These are phyloP conservation scores for Coriaria nepalensis DNA, from an alignment of 306 rosid genomes.

Conservation along the genomic window DNA sequence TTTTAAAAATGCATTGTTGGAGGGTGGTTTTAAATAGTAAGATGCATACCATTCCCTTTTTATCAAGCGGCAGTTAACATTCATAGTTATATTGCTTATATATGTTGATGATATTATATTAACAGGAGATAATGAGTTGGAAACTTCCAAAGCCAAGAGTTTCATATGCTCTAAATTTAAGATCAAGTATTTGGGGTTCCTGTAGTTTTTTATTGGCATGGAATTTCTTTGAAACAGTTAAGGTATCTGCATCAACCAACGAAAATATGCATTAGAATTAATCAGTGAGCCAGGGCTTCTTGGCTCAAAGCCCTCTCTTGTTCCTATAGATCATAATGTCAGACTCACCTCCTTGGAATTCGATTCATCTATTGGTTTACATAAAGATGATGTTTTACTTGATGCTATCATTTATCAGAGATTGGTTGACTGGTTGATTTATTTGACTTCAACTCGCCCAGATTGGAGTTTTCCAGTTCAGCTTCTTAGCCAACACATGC, in stretches of 20 bases:
- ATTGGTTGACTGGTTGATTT: conserved; percentile 2
- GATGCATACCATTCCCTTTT: too few relatives aligned
- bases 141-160: too few relatives aligned
- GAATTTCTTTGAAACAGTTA: not conserved
- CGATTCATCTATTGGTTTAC: too few relatives aligned
- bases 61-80: too few relatives aligned
- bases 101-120: too few relatives aligned
- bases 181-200: not conserved
- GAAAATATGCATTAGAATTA: conserved; percentile 4
- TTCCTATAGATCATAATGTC: conserved; percentile 1
- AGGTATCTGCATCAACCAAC: conserved; percentile 6
- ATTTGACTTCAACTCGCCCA: not conserved
- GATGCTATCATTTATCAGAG: not conserved
- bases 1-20: not conserved
- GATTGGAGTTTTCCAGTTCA: not conserved
- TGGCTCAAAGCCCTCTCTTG: not conserved
- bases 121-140: too few relatives aligned
- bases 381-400: not conserved
- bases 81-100: too few relatives aligned
- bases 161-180: too few relatives aligned
- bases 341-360: not conserved
- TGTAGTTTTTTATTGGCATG: conserved; percentile 1
- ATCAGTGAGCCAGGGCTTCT: not conserved
- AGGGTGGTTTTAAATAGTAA: too few relatives aligned
- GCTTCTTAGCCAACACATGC: conserved; percentile 7